Evolutionary conservation across 2,329 filamentous ascomycete genomes (phyloP), one percentile per base, ranked within the genome.

Genomic region (Uncinocarpus reesii): DNA sequence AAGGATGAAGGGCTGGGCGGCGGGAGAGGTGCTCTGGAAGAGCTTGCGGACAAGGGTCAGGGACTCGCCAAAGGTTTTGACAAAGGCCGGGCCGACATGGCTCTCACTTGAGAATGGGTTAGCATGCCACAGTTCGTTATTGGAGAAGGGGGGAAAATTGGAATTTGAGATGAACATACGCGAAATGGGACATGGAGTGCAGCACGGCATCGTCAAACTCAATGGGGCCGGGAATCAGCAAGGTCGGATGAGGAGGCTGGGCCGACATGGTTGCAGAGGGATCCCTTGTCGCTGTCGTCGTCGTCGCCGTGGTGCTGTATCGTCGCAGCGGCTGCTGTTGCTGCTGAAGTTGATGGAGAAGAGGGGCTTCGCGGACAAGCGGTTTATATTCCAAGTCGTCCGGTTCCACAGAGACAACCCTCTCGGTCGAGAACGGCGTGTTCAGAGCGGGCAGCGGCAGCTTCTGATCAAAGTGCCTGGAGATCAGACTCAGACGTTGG

Each of bases 121-220:
- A 40, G 7, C 8, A 23, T 5, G 26, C 35, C n/a, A 32, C 32
- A 26, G 16, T 24, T 21, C 23, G n/a, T n/a, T 40, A 23, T 40
- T 10, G 16, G 8, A 13, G 18, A 24, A 21, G 21, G 18, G 15
- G 16, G n/a, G 7, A 31, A n/a, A 23, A 8, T 20, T 23, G 21
- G 20, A 24, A 13, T 34, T n/a, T n/a, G n/a, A n/a, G n/a, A n/a
- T 28, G 35, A 23, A 59, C 57, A 56, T 52, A 64, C 70, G 61
- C 72, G 87, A 84, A 94, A 71, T 95, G 88, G 73, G 84, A 83
- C 90, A 95, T 95, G 53, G 88, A 86, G 68, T 89, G 79, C 45
- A 95, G 80, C 52, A 96, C 90, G 41, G 82, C 88, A 90, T 96
- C 90, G 66, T 95, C 90, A 64, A 95, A 95, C 73, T 96, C 90